Conservation (phyloP, 352 stramenopile genomes). For the Globisporangium abappressorium region DNA sequence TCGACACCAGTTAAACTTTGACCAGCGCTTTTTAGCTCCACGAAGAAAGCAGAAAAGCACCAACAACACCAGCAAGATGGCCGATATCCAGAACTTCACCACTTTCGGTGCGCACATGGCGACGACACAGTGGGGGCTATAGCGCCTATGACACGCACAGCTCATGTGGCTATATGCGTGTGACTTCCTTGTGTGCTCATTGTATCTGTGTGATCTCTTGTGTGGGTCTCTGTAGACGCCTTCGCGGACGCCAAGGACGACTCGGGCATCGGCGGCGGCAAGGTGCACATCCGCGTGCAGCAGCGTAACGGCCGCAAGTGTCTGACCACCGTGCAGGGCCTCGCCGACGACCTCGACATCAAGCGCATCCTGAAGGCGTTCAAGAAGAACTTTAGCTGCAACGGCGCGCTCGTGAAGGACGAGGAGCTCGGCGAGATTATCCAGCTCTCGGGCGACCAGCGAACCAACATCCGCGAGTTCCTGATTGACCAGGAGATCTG, state of each 20-base stretch:
- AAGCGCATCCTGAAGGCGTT: constrained; percentile 99
- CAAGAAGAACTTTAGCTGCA: constrained; percentile 99
- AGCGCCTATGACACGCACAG: neutral
- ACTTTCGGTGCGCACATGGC: constrained; percentile 67
- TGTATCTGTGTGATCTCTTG: neutral
- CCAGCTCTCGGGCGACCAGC: constrained; percentile 98
- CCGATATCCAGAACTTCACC: constrained; percentile 89
- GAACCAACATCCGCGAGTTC: constrained; percentile 99
- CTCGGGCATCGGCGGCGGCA: constrained; percentile 79
- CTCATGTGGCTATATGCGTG: neutral
- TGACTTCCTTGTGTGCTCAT: constrained; percentile 3
- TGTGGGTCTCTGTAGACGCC: constrained; percentile 48
- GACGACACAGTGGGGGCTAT: neutral
- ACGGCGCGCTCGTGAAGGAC: constrained; percentile 98
- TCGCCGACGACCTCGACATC: constrained; percentile 97
- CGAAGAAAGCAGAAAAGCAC: constrained; percentile 16
- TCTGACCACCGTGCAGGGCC: constrained; percentile 98
- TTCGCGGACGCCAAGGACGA: constrained; percentile 89
- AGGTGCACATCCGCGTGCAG: constrained; percentile 99
- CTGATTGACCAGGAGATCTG: constrained; percentile 99
- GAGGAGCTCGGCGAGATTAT: constrained; percentile 98
- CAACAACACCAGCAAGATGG: constrained; percentile 36
- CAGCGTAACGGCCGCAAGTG: constrained; percentile 99
- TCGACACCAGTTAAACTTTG: constrained; percentile 35
- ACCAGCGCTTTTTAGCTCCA: constrained; percentile 16